Conservation (phyloP, 2,329 filamentous ascomycete species). For the Cytospora piceicola region DNA sequence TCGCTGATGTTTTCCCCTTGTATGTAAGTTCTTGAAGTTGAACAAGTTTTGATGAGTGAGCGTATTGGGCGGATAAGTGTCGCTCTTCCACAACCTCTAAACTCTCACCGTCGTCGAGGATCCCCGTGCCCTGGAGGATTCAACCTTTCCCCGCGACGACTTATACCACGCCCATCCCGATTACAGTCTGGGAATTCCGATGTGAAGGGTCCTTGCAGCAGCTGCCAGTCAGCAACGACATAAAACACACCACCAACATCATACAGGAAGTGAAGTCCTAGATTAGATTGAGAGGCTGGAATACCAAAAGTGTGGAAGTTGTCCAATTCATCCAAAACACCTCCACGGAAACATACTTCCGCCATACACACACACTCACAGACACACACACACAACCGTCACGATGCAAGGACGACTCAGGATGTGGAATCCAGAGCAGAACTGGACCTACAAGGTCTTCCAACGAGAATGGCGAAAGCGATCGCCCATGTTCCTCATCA, state of each 20-base stretch:
- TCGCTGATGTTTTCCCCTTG: background rate
- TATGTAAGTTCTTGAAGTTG: background rate
- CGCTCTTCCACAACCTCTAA: background rate
- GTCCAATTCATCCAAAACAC: background rate
- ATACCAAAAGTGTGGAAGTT: background rate
- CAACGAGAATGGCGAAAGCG: conserved; percentile 62
- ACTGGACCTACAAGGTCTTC: conserved; percentile 58
- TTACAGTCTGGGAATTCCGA: conserved; percentile 7
- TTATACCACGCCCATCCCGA: background rate
- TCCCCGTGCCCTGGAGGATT: background rate
- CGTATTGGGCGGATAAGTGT: background rate
- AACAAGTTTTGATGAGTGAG: background rate
- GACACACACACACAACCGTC: conserved; percentile 21
- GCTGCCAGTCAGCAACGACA: conserved; percentile 29
- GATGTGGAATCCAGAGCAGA: conserved; percentile 29
- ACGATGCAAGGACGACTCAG: conserved; percentile 18
- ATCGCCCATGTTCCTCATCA: conserved; percentile 63
- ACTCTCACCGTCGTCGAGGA: background rate
- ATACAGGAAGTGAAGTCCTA: background rate
- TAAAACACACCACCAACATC: conserved; percentile 7
- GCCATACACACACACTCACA: no score
- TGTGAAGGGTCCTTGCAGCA: conserved; percentile 25
- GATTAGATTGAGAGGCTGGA: background rate
- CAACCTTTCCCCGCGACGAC: background rate
- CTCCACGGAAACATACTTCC: background rate